Evolutionary conservation across 2,329 filamentous ascomycete genomes (phyloP), one percentile per base, ranked within the genome.

Genomic region (Calcarisporium arbuscula): DNA sequence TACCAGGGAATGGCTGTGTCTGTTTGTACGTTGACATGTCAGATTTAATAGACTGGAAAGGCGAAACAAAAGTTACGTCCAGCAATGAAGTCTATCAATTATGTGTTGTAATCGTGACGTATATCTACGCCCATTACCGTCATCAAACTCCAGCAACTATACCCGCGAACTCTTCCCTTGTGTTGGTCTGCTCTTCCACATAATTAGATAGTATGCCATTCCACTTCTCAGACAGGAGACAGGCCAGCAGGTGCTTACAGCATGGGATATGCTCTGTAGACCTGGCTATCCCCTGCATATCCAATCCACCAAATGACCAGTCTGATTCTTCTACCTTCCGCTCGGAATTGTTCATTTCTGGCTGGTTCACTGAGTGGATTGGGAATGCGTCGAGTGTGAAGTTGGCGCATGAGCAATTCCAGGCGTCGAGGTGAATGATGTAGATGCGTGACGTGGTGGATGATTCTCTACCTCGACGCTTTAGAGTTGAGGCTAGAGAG

Each of bases 211-310:
- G 71, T 19, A 79, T 56, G 4, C 43, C 56, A 0, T 53, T 54
- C 65, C 85, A 89, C 30, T 69, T 66, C 54, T 86, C 80, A 6
- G 71, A 80, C 36, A 96, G 57, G 26, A 90, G 60, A 56, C 85
- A 94, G 2, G 90, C 90, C 12, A 96, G 71, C 5, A 96, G 60
- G 59, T 98, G 90, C 62, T 95, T 95, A 57, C 90, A 98, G 36
- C 61, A 85, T 48, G 77, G 73, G 38, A 72, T 62, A 23, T 60
- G 52, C 8, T 46, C 52, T 1, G 42, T 51, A 4, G 47, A 49
- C 6, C 44, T 51, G 3, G 42, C 46, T 6, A 39, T 27, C 2
- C 57, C 53, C 36, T 66, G 62, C 4, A 60, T 31, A 36, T 63
- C 66, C 34, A 70, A 32, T 0, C 75, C 75, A 1, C 77, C 76